Conservation (phyloP, 2,329 filamentous ascomycete species). For the Pseudogymnoascus sp. region DNA sequence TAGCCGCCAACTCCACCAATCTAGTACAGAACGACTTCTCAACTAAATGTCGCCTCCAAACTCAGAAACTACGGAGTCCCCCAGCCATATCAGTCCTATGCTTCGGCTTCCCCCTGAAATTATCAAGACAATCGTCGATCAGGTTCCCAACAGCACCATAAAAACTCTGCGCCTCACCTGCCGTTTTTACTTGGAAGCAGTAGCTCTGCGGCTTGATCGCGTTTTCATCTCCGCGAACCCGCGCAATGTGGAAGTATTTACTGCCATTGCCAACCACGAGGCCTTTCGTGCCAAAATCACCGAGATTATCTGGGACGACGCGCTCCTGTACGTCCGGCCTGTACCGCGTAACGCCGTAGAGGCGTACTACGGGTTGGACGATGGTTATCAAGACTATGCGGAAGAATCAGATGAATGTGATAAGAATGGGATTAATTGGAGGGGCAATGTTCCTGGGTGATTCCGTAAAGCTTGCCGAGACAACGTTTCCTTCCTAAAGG, state of each 20-base stretch:
- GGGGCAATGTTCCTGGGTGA: not conserved
- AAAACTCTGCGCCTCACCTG: constrained; percentile 25
- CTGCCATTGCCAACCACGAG: constrained; percentile 31
- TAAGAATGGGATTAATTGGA: not conserved
- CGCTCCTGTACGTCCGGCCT: not conserved
- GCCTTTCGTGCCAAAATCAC: constrained; percentile 26
- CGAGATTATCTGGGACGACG: too few species aligned
- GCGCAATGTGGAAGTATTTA: constrained; percentile 32
- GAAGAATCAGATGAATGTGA: not conserved
- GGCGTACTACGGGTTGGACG: not conserved
- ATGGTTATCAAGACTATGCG: not conserved
- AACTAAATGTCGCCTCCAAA: not conserved
- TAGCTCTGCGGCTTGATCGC: constrained; percentile 26
- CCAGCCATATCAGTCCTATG: not conserved
- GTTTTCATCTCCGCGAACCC: too few species aligned
- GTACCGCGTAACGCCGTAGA: not conserved
- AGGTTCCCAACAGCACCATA: constrained; percentile 23
- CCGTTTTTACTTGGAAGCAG: constrained; percentile 14
- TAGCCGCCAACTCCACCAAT: too few species aligned
- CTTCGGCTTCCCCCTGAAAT: constrained; percentile 14
- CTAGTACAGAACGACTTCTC: not conserved
- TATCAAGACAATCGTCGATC: constrained; percentile 7
- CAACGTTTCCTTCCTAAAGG: not conserved
- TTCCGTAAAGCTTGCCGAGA: not conserved
- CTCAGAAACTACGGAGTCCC: not conserved